Percentiles rank a stretch among this genome's conserved stretches.
These are phyloP conservation scores for Russula foetens DNA, from an alignment of 768 basidiomycete species.

Conservation along the genomic window DNA sequence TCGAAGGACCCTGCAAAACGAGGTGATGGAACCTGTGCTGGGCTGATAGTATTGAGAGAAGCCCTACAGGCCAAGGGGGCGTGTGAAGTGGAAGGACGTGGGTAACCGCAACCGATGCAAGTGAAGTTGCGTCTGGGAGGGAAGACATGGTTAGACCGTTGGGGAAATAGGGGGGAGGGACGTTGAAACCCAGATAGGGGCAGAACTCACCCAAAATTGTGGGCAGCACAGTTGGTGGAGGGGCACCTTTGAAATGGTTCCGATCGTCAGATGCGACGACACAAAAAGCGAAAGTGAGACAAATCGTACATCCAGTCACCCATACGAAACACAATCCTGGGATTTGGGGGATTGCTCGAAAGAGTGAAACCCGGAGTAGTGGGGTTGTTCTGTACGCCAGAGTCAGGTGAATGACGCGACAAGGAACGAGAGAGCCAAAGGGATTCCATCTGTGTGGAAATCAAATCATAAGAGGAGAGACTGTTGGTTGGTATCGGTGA, in stretches of 20 bases:
- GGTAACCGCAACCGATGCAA: conserved; percentile 72
- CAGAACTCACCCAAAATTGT: conserved; percentile 74
- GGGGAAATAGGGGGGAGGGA: conserved; percentile 13
- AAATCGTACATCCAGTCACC: conserved; percentile 63
- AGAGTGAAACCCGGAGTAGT: conserved; percentile 36
- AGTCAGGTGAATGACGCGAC: neutral
- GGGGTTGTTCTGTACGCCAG: neutral
- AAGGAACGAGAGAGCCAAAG: neutral
- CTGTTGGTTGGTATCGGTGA: conserved; percentile 2
- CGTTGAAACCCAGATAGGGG: conserved; percentile 26
- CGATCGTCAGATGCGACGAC: conserved; percentile 1
- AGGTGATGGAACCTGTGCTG: conserved; percentile 17
- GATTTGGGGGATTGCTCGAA: conserved; percentile 66
- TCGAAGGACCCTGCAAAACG: conserved; percentile 5
- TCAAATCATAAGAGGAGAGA: neutral
- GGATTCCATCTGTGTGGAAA: neutral
- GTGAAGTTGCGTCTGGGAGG: conserved; percentile 61
- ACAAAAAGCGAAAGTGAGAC: conserved; percentile 1
- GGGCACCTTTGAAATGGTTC: conserved; percentile 41
- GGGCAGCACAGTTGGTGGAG: conserved; percentile 62
- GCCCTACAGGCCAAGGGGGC: conserved; percentile 22
- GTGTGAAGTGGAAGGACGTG: conserved; percentile 32
- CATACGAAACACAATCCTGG: conserved; percentile 53
- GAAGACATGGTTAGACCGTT: conserved; percentile 30
- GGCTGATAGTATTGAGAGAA: conserved; percentile 23